Conservation (phyloP, 768 basidiomycete species). For the Zangia roseola region DNA sequence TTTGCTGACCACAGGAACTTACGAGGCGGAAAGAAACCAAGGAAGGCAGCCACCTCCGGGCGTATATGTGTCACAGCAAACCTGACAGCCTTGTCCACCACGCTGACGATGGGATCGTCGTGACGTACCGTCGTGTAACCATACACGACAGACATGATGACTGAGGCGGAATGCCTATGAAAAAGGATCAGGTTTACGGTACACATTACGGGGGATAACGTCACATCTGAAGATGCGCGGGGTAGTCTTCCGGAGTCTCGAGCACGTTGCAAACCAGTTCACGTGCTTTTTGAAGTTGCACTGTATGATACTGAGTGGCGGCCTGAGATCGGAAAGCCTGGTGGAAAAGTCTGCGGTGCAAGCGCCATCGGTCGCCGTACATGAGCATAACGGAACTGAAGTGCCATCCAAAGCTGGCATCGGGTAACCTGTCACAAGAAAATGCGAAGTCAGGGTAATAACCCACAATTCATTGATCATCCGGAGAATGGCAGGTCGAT, state of each 20-base stretch:
- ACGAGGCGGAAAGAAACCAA: conserved; percentile 40
- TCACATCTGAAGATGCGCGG: conserved; percentile 27
- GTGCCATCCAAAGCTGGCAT: conserved; percentile 27
- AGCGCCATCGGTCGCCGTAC: conserved; percentile 28
- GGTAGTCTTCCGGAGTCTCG: conserved; percentile 17
- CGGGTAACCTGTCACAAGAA: not conserved
- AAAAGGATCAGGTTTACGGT: not conserved
- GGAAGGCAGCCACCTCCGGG: conserved; percentile 32
- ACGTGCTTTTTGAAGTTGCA: conserved; percentile 25
- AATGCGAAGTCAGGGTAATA: not conserved
- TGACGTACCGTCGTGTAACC: conserved; percentile 24
- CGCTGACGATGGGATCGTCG: conserved; percentile 26
- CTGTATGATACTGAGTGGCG: conserved; percentile 14
- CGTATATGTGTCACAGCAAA: conserved; percentile 20
- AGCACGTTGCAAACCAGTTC: conserved; percentile 28
- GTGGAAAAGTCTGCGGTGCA: conserved; percentile 29
- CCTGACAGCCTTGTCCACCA: conserved; percentile 25
- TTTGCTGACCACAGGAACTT: not conserved
- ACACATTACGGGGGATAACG: not conserved
- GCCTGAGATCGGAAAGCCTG: conserved; percentile 28
- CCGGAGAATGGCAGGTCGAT: conserved; percentile 33
- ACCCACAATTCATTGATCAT: conserved; percentile 32
- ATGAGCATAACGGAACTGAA: conserved; percentile 29
- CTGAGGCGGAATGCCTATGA: conserved; percentile 23
- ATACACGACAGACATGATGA: conserved; percentile 32